Evolutionary conservation across 1,284 basidiomycete species (phyloP), one percentile per base, ranked within the genome.

Genomic region (Chalciporus piperatoides): DNA sequence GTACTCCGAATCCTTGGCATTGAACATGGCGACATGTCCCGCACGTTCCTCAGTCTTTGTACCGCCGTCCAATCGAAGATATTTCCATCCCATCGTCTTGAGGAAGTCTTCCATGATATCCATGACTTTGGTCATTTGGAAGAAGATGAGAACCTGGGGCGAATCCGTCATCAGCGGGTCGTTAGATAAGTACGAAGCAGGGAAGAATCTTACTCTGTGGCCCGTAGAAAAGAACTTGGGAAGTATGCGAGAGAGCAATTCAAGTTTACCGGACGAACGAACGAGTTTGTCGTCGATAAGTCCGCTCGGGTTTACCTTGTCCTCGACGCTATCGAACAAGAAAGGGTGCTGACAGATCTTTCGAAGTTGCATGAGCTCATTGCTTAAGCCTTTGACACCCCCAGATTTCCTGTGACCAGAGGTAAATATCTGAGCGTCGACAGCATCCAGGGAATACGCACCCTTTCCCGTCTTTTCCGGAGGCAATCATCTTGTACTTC

Each of bases 41-140:
- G 95, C 92, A 69, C 97, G 93, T 63, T 98, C 96, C 51, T 99
- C 97, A 12, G 95, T 96, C 77, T 98, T 98, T 36, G 97, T 99
- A 12, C 91, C 89, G 78, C 97, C 97, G 70, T 99, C 97, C 21
- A 99, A 78, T 59, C 97, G 92, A 46, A 98, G 84, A 70, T 95
- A 91, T 65, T 92, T 89, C 80, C 86, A 94, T 15, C 82, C 82
- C 74, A 90, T 86, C 77, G 88, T 90, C 65, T 91, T 90, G 67
- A 98, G 75, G 68, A 97, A 99, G 68, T 99, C 97, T 66, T 97
- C 94, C 82, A 99, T 96, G 68, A 99, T 97, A 60, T 97, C 94
- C 96, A 99, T 98, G 67, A 98, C 94, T 62, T 94, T 84, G 7
- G 96, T 98, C 96, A 98, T 98, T 72, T 99, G 96, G 86, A 98